Evolutionary conservation across 306 rosid genomes (phyloP), one percentile per base, ranked within the genome.

Genomic region (Citrullus mucosospermus): DNA sequence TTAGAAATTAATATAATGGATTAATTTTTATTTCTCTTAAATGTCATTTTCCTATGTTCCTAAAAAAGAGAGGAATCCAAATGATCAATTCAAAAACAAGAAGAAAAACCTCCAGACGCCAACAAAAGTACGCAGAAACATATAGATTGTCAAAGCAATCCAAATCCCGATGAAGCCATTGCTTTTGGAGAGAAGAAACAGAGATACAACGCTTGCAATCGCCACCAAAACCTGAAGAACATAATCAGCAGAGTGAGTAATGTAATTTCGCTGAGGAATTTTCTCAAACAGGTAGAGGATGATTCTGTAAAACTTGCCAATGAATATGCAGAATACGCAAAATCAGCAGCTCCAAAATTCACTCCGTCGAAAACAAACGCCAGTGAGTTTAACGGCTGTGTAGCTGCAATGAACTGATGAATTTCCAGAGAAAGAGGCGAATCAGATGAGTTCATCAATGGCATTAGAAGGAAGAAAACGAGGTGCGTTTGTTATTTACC

Each of bases 311-410:
- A 84, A 87, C 77, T 87, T 88, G 25, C 98, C 96, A 96, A 78
- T 60, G 99, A 96, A 80, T 84, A 89, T 6, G 99, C 99, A 28
- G 93, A 84, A 53, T 96, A 96, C 69, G 92, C 97, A 83, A 92
- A 96, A 82, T 96, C 99, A 43, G 99, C 92, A 6, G 99, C 99
- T 17, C 99, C 98, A 78, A 87, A 96, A 86, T 92, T 96, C 62
- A 92, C 93, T 36, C 98, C 99, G 73, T 96, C 99, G 65, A 96
- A 96, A 30, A 91, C 98, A 61, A 96, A 96, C 32, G 98, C 92
- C 70, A 96, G 84, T 18, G 99, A 82, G 69, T 96, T 96, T 68
- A 96, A 82, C 20, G 99, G 99, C 84, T 96, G 99, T 63, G 99
- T 90, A 17, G 93, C 98, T 84, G 99, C 97, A 44, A 96, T 93